Evolutionary conservation across 345 rosid species (phyloP), one percentile per base, ranked within the genome.

Genomic region (Excoecaria cochinchinensis): DNA sequence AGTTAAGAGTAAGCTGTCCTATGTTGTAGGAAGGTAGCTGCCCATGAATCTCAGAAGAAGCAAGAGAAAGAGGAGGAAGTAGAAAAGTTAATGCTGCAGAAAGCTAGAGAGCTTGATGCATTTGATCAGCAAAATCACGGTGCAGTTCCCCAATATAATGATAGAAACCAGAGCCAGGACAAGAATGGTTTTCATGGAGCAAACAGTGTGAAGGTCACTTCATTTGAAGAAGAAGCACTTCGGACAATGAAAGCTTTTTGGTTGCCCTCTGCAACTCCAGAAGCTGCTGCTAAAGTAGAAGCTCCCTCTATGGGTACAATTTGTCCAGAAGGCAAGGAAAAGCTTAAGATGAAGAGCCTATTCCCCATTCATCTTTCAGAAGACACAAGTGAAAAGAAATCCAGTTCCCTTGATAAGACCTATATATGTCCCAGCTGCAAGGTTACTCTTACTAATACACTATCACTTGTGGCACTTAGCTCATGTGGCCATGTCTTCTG

Each of bases 191-290:
- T 93, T 80, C 98, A 95, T 44, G 98, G 98, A 36, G 99, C 99
- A 36, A 91, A 95, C 75, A 91, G 98, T 76, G 99, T 95, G 82
- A 95, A 93, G 77, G 88, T 79, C 53, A 93, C 99, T 68, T 90
- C 95, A 12, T 93, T 81, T 73, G 97, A 95, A 85, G 98, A 89
- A 79, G 98, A 95, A 81, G 99, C 99, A 13, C 96, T 95, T 61
- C 89, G 90, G 61, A 95, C 97, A 3, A 95, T 95, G 99, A 95
- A 95, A 84, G 98, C 98, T 6, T 95, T 93, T 85, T 95, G 97
- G 97, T 91, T 95, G 55, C 98, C 98, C n/a, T 95, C 99, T 44
- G 99, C 99, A 50, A 95, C 99, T 21, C 99, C 99, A 0, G 98
- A 82, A 74, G 98, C 98, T 64, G 80, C 95, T 3, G 87, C 78